Percentiles rank a stretch among this genome's conserved stretches.
phyloP scores from a whole-genome alignment of 2,329 filamentous ascomycete species.

The Phyllosticta citribraziliensis region DNA sequence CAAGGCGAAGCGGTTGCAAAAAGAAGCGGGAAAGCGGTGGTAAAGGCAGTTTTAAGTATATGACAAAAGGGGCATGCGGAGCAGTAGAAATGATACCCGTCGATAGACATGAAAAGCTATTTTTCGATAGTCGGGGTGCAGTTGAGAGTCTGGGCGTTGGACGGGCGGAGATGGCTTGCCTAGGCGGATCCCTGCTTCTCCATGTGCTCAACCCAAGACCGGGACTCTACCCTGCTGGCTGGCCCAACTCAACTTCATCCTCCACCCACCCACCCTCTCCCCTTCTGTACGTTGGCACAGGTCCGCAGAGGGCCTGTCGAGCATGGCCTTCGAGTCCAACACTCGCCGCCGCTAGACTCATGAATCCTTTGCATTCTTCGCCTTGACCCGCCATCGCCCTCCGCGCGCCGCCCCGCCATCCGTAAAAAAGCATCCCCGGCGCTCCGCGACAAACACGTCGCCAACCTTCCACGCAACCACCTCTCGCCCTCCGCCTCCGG shows the following conservation, averaged over 20 bases:
- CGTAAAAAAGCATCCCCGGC: neutral
- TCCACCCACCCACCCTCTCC: neutral
- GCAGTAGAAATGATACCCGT: neutral
- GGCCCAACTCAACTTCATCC: neutral
- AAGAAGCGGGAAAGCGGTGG: neutral
- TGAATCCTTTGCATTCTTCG: neutral
- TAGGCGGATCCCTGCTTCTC: neutral
- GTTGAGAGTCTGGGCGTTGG: neutral
- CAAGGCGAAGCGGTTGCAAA: conserved; percentile 19
- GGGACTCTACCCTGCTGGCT: neutral
- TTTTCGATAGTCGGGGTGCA: neutral
- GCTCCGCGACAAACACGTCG: neutral
- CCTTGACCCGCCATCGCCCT: neutral
- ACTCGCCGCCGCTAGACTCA: neutral
- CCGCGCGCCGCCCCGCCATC: neutral
- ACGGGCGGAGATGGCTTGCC: neutral
- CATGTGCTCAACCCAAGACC: neutral
- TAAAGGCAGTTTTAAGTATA: neutral
- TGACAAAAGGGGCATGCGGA: neutral
- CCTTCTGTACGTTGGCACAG: neutral
- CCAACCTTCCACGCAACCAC: neutral
- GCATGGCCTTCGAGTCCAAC: neutral
- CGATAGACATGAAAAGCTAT: neutral
- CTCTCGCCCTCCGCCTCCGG: neutral
- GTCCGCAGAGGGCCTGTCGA: neutral